These are phyloP conservation scores for Penicillium capsulatum DNA, from an alignment of 2,329 filamentous ascomycete genomes.

Conservation along the genomic window DNA sequence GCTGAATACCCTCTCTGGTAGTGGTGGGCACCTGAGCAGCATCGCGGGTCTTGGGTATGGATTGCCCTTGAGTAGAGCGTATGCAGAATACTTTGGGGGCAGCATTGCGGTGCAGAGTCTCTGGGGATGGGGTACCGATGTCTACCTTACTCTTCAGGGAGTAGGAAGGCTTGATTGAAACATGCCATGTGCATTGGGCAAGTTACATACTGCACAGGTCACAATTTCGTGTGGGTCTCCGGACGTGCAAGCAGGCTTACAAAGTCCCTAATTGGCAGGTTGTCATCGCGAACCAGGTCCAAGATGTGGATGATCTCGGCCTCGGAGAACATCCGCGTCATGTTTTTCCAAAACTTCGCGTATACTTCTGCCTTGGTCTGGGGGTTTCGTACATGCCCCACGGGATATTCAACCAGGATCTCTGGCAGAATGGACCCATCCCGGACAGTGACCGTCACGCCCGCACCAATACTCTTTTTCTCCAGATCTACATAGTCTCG, in stretches of 20 bases:
- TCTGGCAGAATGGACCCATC: constrained; percentile 26
- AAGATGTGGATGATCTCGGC: constrained; percentile 11
- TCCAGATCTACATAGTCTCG: constrained; percentile 28
- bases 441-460: constrained; percentile 23
- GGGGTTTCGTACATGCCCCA: constrained; percentile 18
- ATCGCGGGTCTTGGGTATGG: constrained; percentile 94
- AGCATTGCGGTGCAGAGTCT: constrained; percentile 93
- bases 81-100: constrained; percentile 97
- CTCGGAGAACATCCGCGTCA: constrained; percentile 18
- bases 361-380: constrained; percentile 9
- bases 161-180: constrained; percentile 50
- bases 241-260: constrained; percentile 15
- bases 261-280: constrained; percentile 13
- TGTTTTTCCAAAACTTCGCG: constrained; percentile 17
- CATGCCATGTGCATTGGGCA: neutral
- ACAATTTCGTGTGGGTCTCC: neutral
- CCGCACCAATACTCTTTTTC: constrained; percentile 26
- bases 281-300: constrained; percentile 9
- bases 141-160: constrained; percentile 59
- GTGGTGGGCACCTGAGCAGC: constrained; percentile 69
- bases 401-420: constrained; percentile 34
- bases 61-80: constrained; percentile 81
- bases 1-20: constrained; percentile 68
- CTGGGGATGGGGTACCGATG: constrained; percentile 82
- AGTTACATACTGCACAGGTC: neutral